phyloP scores from a whole-genome alignment of 192 early-diverging fungal genomes.

The Podila epicladia region DNA sequence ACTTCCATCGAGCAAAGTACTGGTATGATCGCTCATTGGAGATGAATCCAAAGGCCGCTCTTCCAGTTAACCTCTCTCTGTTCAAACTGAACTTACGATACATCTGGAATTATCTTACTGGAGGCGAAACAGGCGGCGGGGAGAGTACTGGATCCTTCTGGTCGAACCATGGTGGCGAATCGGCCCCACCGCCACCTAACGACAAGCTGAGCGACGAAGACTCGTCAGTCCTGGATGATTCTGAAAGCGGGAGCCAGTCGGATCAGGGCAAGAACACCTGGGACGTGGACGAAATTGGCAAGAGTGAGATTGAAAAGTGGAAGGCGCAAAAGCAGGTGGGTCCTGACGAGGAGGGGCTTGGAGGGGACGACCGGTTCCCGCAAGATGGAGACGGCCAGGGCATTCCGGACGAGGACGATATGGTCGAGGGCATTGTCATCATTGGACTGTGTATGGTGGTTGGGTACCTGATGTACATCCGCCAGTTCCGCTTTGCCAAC shows the following conservation, averaged over 20 bases:
- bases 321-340: constrained; percentile 20
- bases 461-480: constrained; percentile 67
- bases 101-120: constrained; percentile 70
- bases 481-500: constrained; percentile 60
- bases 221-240: neutral
- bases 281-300: constrained; percentile 22
- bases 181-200: constrained; percentile 2
- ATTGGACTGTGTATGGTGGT: constrained; percentile 60
- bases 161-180: constrained; percentile 19
- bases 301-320: constrained; percentile 24
- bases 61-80: constrained; percentile 83
- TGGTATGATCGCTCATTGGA: constrained; percentile 87
- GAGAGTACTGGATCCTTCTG: constrained; percentile 18
- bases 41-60: constrained; percentile 80
- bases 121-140: constrained; percentile 58
- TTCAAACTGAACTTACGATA: constrained; percentile 72
- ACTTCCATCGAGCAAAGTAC: constrained; percentile 93
- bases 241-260: neutral
- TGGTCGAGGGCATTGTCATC: constrained; percentile 64
- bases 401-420: constrained; percentile 58
- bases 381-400: constrained; percentile 48
- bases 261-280: constrained; percentile 7
- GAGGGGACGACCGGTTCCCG: constrained; percentile 51
- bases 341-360: constrained; percentile 18
- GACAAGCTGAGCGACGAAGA: neutral